Evolutionary conservation across 2,329 filamentous ascomycete species (phyloP).

Genomic region (Claviceps citrina): DNA sequence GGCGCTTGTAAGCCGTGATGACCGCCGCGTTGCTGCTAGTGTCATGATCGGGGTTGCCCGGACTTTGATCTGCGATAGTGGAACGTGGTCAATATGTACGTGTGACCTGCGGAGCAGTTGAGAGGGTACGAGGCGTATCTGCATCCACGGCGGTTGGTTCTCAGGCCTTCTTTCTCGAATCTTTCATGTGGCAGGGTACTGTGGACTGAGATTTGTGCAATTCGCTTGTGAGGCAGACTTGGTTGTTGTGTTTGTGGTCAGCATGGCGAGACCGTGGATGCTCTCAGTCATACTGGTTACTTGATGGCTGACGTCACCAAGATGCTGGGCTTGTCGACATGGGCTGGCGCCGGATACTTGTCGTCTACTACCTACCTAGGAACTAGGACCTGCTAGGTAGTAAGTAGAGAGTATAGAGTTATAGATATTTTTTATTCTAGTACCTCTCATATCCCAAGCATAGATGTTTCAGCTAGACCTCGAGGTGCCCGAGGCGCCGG

Average conservation of each 20-base stretch:
- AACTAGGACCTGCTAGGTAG: too few species aligned
- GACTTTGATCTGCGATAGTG: background rate
- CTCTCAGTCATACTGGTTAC: too few species aligned
- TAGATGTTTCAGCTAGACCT: too few species aligned
- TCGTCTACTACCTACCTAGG: too few species aligned
- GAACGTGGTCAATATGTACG: background rate
- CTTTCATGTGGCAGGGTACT: background rate
- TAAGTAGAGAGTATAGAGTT: too few species aligned
- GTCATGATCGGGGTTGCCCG: slow-evolving; percentile 5
- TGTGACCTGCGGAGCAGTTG: background rate
- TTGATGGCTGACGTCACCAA: background rate
- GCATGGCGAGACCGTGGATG: background rate
- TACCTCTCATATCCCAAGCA: too few species aligned
- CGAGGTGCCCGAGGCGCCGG: too few species aligned
- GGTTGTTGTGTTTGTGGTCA: background rate
- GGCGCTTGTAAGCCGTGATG: slow-evolving; percentile 27
- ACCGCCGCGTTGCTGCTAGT: slow-evolving; percentile 20
- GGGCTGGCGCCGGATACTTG: too few species aligned
- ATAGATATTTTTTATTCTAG: too few species aligned
- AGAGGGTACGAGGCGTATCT: too few species aligned
- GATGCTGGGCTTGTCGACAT: too few species aligned
- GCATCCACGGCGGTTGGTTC: background rate
- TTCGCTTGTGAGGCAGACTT: background rate
- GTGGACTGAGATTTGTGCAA: background rate
- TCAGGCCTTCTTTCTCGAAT: too few species aligned